A percentile compares a stretch with the other conserved stretches of the same genome.
Evolutionary conservation across 2,329 filamentous ascomycete species (phyloP).

Genomic region (Sordariomycetes sp.): DNA sequence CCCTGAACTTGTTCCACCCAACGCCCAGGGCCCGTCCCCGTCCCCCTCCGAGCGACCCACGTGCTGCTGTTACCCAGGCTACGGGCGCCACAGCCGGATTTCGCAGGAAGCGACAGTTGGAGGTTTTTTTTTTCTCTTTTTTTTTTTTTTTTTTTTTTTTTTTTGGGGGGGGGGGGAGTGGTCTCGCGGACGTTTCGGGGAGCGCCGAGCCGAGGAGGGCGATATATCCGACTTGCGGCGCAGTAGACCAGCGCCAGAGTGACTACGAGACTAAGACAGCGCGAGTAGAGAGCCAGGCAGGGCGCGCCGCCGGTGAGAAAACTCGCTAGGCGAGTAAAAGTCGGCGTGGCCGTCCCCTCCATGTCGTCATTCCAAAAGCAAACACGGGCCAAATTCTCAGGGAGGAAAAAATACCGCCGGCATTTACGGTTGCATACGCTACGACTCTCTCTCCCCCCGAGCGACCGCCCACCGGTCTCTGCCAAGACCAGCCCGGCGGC

Average conservation of each 20-base stretch:
- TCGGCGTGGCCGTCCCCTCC: not conserved
- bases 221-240: not conserved
- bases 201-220: not conserved
- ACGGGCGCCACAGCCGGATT: not conserved
- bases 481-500: not conserved
- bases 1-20: not conserved
- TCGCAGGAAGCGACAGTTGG: not conserved
- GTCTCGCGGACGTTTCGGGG: no score
- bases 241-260: not conserved
- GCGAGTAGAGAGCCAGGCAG: not conserved
- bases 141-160: no score
- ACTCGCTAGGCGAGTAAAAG: not conserved
- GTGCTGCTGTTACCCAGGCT: not conserved
- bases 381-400: not conserved
- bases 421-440: not conserved
- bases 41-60: not conserved
- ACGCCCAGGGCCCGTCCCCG: not conserved
- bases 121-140: not conserved
- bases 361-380: not conserved
- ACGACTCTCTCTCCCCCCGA: not conserved
- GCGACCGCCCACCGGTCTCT: not conserved
- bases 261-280: not conserved
- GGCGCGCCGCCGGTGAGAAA: not conserved
- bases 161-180: no score
- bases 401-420: not conserved